These are phyloP conservation scores for Colletotrichum karsti DNA, from an alignment of 2,329 filamentous ascomycete species.

Conservation along the genomic window DNA sequence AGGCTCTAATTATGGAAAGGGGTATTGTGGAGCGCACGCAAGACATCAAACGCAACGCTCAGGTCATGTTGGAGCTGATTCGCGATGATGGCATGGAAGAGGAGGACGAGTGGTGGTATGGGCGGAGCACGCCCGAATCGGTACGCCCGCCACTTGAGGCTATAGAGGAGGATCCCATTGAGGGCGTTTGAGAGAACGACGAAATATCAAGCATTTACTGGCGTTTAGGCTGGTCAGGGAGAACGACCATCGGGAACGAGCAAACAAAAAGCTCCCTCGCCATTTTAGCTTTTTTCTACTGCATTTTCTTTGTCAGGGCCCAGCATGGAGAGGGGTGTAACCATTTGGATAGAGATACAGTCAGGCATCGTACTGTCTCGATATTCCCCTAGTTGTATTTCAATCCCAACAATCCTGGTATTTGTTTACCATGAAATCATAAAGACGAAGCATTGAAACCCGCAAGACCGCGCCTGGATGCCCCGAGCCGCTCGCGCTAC, in stretches of 20 bases:
- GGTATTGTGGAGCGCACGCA: constrained; percentile 64
- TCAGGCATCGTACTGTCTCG: background rate
- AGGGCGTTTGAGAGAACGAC: constrained; percentile 31
- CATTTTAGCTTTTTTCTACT: too few relatives aligned
- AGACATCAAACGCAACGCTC: constrained; percentile 70
- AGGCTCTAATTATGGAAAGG: constrained; percentile 67
- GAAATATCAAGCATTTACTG: constrained; percentile 29
- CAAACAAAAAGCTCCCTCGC: background rate
- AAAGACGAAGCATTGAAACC: too few relatives aligned
- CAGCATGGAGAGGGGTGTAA: constrained; percentile 18
- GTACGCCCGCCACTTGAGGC: constrained; percentile 59
- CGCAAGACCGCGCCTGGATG: too few relatives aligned
- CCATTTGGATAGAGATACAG: constrained; percentile 20
- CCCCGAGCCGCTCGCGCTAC: too few relatives aligned
- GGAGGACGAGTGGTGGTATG: constrained; percentile 71
- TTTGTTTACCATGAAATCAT: background rate
- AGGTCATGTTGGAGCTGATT: constrained; percentile 71
- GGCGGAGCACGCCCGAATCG: constrained; percentile 61
- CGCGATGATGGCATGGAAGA: constrained; percentile 66
- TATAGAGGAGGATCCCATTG: constrained; percentile 60
- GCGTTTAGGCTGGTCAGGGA: constrained; percentile 23
- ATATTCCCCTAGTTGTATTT: background rate
- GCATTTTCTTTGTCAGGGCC: background rate
- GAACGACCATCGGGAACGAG: background rate
- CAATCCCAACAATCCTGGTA: background rate